Percentiles rank a stretch among this genome's conserved stretches.
phyloP scores from a whole-genome alignment of 306 rosid genomes.

The peach (Prunus persica) region Prunus_persica_NCBIv2 NC_034014.1:20567001-20567500 shows the following conservation, averaged over 20 bases:
- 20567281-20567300: too few species aligned
- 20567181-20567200: neutral
- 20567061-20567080: slow-evolving; percentile 44
- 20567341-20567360: too few species aligned
- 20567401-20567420: too few species aligned
- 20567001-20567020: neutral
- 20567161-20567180: neutral
- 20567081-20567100: slow-evolving; percentile 75
- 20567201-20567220: neutral
- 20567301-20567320: too few species aligned
- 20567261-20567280: too few species aligned
- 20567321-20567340: too few species aligned
- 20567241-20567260: neutral
- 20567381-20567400: too few species aligned
- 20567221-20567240: neutral
- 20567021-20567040: neutral
- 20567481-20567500: too few species aligned
- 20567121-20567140: slow-evolving; percentile 61
- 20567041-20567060: slow-evolving; percentile 13
- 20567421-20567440: too few species aligned
- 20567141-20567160: slow-evolving; percentile 92
- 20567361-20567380: too few species aligned
- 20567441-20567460: too few species aligned
- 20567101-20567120: slow-evolving; percentile 80
- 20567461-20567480: too few species aligned